Base-by-base conservation (phyloP, 1,139 yeast genomes). In the Pichia sp. region DNA sequence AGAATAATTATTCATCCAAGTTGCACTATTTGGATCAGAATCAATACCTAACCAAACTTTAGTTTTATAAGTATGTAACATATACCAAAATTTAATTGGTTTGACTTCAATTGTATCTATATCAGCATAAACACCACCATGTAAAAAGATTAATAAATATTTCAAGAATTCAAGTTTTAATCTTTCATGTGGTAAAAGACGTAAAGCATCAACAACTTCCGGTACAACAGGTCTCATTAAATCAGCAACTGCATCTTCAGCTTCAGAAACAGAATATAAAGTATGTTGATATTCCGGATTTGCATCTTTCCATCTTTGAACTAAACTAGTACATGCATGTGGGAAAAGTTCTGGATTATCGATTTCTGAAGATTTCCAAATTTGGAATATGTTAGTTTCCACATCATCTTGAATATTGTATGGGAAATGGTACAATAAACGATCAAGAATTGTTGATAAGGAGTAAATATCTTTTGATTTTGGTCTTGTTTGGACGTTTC, bases 331-430 rank as follows among this genome's bases (percentile, higher is more conserved):
- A 49, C 77, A 77, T n/a, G 60, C 57, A 11, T 60, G 43, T 5
- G 91, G 83, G 52, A 80, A 75, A 2, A 66, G 61, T n/a, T 65
- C 67, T 49, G 78, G 24, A 20, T 33, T 76, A 18, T 72, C 72
- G 14, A 74, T 56, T 10, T 75, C 74, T 11, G 74, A 78, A 59
- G 84, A 35, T 19, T 37, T 85, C 96, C 97, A 91, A 2, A 96
- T 83, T 62, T 91, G 98, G 95, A 95, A 91, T 37, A 91, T 78
- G 47, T 74, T 73, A 47, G 78, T 80, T 23, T 91, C 95, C 45
- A 84, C 76, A 3, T 46, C 51, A 25, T 50, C 56, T 8, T 61
- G 48, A 3, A 74, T 66, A 43, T 79, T 79, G 60, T 84, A 87
- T 0, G 95, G 95, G 60, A 82, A 85, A 51, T 76, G 76, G 51